Base-by-base conservation (phyloP, 2,329 filamentous ascomycete genomes). In the Harringtonia lauricola region DNA sequence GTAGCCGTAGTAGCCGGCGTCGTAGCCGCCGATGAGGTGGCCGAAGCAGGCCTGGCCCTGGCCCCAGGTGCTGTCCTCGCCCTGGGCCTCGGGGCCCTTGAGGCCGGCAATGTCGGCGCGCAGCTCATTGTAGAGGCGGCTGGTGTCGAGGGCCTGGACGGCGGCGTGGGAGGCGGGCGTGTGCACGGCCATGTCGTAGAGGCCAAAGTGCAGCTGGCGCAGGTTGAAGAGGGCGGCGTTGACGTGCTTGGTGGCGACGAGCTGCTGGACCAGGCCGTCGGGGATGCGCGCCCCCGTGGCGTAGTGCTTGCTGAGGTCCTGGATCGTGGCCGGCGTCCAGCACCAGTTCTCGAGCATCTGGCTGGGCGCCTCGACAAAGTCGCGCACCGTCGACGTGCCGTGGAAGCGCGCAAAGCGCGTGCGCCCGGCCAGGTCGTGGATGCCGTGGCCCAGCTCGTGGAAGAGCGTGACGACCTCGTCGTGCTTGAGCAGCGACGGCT, bases 111-210 rank as follows among this genome's bases (percentile, higher is more conserved):
- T 86, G 48, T 89, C 70, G 13, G 75, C 72, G 39, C 86, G 74
- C 37, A 90, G 70, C 24, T 75, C 68, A 60, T 92, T 90, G 71
- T 86, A 90, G 21, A 80, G 64, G 47, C 71, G 68, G 39, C 76
- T 76, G 26, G 81, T 68, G 45, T 87, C 72, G 48, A 89, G 61
- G 19, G 69, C 63, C 64, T 86, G 71, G 15, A 83, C 65, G n/a
- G 78, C 81, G 12, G 74, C 76, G 50, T 86, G 83, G n/a, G 71
- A 74, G 51, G 70, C 67, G 8, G 83, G 80, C 24, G 79, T 76
- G 62, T 92, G 86, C 3, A 90, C 72, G 0, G 78, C 77, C 85
- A 92, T 90, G 59, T 92, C 85, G 53, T 86, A 90, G 47, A 86
- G 82, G 33, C 84, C 86, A 56, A 88, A 87, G 60, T 87, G 79